These are phyloP conservation scores for Saitozyma podzolica DNA, from an alignment of 768 basidiomycete species.

Conservation along the genomic window DNA sequence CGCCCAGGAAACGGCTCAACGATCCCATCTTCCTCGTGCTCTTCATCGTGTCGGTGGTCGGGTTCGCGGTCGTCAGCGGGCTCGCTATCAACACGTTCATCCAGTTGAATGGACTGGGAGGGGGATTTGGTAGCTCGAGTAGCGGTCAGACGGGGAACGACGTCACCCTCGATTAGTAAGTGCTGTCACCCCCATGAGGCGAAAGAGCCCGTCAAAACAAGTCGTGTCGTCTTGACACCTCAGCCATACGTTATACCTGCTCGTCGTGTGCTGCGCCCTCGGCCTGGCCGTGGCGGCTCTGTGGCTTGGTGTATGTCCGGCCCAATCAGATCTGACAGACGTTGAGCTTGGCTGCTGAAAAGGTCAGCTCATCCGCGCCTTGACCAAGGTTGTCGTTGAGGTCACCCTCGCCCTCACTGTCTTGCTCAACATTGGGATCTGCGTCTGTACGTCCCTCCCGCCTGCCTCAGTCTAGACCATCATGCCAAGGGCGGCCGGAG, in stretches of 20 bases:
- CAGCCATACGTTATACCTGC: slow-evolving; percentile 73
- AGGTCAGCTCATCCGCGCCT: slow-evolving; percentile 65
- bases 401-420: slow-evolving; percentile 47
- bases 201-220: no score
- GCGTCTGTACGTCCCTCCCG: slow-evolving; percentile 75
- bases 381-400: slow-evolving; percentile 73
- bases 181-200: no score
- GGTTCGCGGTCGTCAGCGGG: slow-evolving; percentile 70
- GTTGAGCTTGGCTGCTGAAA: no score
- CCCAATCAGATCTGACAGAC: no score
- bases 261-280: slow-evolving; percentile 69
- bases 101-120: no score
- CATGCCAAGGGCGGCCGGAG: no score
- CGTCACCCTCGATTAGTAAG: no score
- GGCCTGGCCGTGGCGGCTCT: slow-evolving; percentile 66
- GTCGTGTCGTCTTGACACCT: no score
- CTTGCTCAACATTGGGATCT: slow-evolving; percentile 62
- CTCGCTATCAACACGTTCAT: no score
- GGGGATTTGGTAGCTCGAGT: no score
- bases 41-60: slow-evolving; percentile 72
- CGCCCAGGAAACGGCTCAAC: slow-evolving; percentile 64
- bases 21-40: slow-evolving; percentile 68
- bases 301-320: slow-evolving; percentile 63
- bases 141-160: no score
- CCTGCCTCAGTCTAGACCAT: no score